A percentile compares a stretch with the other conserved stretches of the same genome.
Conservation (phyloP, 306 rosid genomes). For the Lagenaria siceraria region DNA sequence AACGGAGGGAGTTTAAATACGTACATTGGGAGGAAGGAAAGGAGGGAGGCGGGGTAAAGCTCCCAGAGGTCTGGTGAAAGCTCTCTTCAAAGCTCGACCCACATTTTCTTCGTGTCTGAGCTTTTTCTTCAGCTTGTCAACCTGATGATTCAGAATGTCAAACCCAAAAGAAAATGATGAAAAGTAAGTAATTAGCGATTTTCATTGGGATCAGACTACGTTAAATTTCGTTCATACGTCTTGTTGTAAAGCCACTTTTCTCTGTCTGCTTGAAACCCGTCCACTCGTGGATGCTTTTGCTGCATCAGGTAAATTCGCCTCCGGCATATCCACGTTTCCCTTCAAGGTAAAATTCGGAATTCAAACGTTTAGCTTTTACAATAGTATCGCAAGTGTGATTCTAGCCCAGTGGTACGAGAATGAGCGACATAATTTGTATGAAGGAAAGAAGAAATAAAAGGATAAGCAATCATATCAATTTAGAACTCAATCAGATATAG, state of each 20-base stretch:
- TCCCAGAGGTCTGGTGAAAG: constrained; percentile 83
- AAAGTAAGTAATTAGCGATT: not conserved
- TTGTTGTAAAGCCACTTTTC: constrained; percentile 63
- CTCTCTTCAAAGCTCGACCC: constrained; percentile 76
- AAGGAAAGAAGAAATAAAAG: not conserved
- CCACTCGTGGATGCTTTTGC: constrained; percentile 26
- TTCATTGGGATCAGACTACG: not conserved
- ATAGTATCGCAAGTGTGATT: not conserved
- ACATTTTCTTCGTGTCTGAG: constrained; percentile 78
- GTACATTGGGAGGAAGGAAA: constrained; percentile 68
- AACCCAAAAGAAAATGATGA: not conserved
- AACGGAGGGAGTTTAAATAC: constrained; percentile 13
- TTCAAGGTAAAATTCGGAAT: constrained; percentile 12
- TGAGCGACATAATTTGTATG: not conserved
- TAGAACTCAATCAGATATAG: not conserved
- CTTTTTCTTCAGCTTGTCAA: constrained; percentile 89
- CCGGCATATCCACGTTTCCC: constrained; percentile 56
- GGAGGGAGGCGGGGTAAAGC: constrained; percentile 97
- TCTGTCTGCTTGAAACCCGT: constrained; percentile 32
- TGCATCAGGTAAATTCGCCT: constrained; percentile 20
- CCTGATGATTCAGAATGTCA: constrained; percentile 29
- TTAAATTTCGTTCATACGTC: constrained; percentile 34
- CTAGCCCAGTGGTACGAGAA: not conserved
- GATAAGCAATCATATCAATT: not conserved
- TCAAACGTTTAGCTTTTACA: constrained; percentile 20